Evolutionary conservation across 805 yeast genomes (phyloP).

Genomic region (Helenozyma baotianmanensis): DNA sequence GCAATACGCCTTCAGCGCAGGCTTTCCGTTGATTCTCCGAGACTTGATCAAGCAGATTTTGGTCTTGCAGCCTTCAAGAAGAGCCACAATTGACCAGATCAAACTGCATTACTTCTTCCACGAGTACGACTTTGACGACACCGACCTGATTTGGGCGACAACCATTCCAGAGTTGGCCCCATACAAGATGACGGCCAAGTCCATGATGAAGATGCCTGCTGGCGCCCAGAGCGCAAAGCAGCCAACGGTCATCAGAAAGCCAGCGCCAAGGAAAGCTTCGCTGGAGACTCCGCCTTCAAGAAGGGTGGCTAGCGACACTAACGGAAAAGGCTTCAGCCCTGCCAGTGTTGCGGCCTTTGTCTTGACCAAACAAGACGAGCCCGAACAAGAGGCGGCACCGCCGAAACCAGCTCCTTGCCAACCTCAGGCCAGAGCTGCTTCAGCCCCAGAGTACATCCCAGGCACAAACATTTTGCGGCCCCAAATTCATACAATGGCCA

Average conservation of each 20-base stretch:
- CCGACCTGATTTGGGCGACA: constrained; percentile 62
- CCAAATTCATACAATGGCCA: constrained; percentile 33
- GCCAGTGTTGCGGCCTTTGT: constrained; percentile 41
- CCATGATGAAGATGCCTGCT: constrained; percentile 71
- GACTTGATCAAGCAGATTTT: constrained; percentile 65
- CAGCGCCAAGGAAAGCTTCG: constrained; percentile 1
- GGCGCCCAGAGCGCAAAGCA: constrained; percentile 3
- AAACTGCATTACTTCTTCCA: constrained; percentile 71
- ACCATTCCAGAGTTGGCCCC: constrained; percentile 67
- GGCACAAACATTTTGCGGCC: constrained; percentile 59
- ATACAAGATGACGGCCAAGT: constrained; percentile 67
- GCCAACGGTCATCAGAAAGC: background rate
- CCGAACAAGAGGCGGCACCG: constrained; percentile 1
- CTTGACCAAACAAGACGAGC: constrained; percentile 21
- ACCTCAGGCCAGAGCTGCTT: constrained; percentile 20
- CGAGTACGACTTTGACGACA: constrained; percentile 61
- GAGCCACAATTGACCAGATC: constrained; percentile 55
- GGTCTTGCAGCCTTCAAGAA: constrained; percentile 62
- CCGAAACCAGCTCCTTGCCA: background rate
- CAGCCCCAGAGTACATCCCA: constrained; percentile 48
- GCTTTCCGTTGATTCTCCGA: constrained; percentile 54
- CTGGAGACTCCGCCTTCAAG: constrained; percentile 1
- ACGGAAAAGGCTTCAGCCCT: constrained; percentile 21
- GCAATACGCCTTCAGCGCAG: constrained; percentile 67
- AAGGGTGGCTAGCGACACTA: background rate